Conservation (phyloP, 306 rosid genomes). For the Quercus variabilis region DNA sequence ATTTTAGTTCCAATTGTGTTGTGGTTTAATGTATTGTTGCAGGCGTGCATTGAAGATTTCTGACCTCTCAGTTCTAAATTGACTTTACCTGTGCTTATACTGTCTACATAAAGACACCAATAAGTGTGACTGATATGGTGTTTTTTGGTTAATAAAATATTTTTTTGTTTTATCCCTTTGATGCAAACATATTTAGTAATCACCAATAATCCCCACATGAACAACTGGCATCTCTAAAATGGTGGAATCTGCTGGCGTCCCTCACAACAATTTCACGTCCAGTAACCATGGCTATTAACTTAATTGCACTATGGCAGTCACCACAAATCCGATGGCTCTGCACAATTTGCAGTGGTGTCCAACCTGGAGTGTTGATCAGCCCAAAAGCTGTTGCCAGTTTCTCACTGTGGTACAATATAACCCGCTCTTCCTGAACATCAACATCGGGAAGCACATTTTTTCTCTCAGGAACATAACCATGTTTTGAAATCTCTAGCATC, state of each 20-base stretch:
- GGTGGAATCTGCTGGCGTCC: slow-evolving; percentile 88
- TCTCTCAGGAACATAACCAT: slow-evolving; percentile 45
- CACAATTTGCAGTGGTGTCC: slow-evolving; percentile 63
- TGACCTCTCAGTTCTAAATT: no score
- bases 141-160: no score
- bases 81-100: no score
- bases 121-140: no score
- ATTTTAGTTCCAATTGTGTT: neutral
- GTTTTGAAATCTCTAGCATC: slow-evolving; percentile 58
- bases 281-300: slow-evolving; percentile 62
- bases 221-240: slow-evolving; percentile 74
- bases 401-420: slow-evolving; percentile 67
- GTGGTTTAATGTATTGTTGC: neutral
- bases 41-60: neutral
- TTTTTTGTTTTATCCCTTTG: no score
- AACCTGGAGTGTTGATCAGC: slow-evolving; percentile 49
- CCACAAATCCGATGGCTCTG: slow-evolving; percentile 75
- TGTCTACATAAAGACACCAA: no score
- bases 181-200: slow-evolving; percentile 11
- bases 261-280: slow-evolving; percentile 70
- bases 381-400: slow-evolving; percentile 82
- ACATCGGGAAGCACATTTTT: slow-evolving; percentile 70
- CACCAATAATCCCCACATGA: slow-evolving; percentile 94
- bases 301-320: slow-evolving; percentile 77
- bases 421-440: slow-evolving; percentile 57